These are phyloP conservation scores for Firmiana major DNA, from an alignment of 345 rosid genomes.

Conservation along the genomic window DNA sequence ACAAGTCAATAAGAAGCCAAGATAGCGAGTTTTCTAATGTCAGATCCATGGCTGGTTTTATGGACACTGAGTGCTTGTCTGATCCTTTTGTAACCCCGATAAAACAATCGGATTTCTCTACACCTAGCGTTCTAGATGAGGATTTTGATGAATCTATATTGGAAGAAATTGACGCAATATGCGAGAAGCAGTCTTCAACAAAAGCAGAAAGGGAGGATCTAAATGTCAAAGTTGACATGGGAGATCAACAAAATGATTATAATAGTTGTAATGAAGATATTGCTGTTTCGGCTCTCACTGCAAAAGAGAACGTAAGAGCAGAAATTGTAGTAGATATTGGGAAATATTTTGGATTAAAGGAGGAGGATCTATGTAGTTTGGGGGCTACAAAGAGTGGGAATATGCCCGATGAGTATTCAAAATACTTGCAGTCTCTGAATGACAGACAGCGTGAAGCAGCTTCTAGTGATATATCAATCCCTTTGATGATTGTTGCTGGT, in stretches of 20 bases:
- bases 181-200: constrained; percentile 47
- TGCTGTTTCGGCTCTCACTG: constrained; percentile 14
- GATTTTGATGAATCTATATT: constrained; percentile 63
- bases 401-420: constrained; percentile 61
- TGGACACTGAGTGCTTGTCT: constrained; percentile 7
- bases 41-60: constrained; percentile 15
- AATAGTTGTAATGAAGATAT: constrained; percentile 16
- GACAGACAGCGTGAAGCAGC: constrained; percentile 90
- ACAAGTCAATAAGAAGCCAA: constrained; percentile 13
- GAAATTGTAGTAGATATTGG: neutral
- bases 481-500: constrained; percentile 94
- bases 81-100: constrained; percentile 44
- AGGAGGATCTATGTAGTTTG: constrained; percentile 25
- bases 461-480: constrained; percentile 58
- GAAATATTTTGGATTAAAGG: constrained; percentile 17
- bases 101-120: constrained; percentile 28
- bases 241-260: constrained; percentile 21
- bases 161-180: constrained; percentile 66
- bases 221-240: constrained; percentile 14
- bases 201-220: constrained; percentile 28
- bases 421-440: constrained; percentile 65
- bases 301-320: constrained; percentile 8
- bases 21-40: constrained; percentile 13
- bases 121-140: constrained; percentile 60
- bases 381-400: constrained; percentile 22